A percentile compares a stretch with the other conserved stretches of the same genome.
These are phyloP conservation scores for Schwanniomyces polymorphus DNA, from an alignment of 805 yeast genomes.

Conservation along the genomic window DNA sequence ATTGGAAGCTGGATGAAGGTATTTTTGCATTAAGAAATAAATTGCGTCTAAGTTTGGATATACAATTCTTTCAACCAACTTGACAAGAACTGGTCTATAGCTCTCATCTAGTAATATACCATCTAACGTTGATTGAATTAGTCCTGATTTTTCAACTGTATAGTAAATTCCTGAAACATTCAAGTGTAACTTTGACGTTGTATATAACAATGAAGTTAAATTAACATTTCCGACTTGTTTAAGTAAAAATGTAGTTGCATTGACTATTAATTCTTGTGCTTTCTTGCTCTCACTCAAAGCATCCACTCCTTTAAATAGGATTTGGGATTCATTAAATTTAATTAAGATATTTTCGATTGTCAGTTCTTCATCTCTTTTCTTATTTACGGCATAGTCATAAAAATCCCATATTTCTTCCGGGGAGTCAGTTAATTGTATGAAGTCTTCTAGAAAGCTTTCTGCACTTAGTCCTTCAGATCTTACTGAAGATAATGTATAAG, in stretches of 20 bases:
- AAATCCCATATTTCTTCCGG: constrained; percentile 6
- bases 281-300: constrained; percentile 30
- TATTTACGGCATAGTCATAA: constrained; percentile 5
- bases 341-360: constrained; percentile 22
- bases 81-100: constrained; percentile 31
- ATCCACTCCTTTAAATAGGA: constrained; percentile 35
- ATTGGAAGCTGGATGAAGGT: constrained; percentile 18
- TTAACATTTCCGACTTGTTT: constrained; percentile 7
- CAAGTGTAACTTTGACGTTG: constrained; percentile 6
- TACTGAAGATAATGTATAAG: background rate
- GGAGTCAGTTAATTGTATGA: background rate
- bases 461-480: background rate
- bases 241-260: constrained; percentile 25
- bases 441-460: constrained; percentile 6
- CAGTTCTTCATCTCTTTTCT: constrained; percentile 23
- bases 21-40: constrained; percentile 17
- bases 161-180: constrained; percentile 22
- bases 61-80: constrained; percentile 29
- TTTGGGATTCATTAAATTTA: constrained; percentile 30
- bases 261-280: constrained; percentile 28
- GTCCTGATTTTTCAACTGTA: constrained; percentile 32
- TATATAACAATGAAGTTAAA: constrained; percentile 5
- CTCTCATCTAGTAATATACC: constrained; percentile 36
- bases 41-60: constrained; percentile 28
- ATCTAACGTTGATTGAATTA: constrained; percentile 31